Evolutionary conservation across 805 yeast genomes (phyloP), one percentile per base, ranked within the genome.

Genomic region (Cyberlindnera sargentensis): DNA sequence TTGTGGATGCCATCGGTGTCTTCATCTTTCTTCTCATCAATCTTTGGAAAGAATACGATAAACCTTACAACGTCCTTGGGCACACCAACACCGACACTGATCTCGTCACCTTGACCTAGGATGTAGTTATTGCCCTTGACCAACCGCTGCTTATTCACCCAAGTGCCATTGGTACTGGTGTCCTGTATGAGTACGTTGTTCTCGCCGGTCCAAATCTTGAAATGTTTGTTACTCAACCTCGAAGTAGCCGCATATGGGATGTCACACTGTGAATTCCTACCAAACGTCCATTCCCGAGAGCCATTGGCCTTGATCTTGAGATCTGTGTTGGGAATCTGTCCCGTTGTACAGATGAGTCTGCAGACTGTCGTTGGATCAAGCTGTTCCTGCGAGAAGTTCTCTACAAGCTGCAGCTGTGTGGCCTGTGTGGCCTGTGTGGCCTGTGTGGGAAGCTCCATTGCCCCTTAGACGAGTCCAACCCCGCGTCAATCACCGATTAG

Each of bases 111-210:
- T 58, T 88, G 96, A 36, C 82, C 80, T 33, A 93, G 63, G 44
- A 91, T 77, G 60, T 86, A 87, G 55, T 87, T 86, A 39, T 83
- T 78, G 23, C 84, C 84, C 57, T 82, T 84, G 25, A 81, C 86
- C 20, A 91, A 63, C 41, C 87, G 71, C 33, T 72, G 72, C 30
- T 82, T 81, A 66, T 91, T 93, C 39, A 91, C 65, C 70, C 78
- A 84, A 0, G 99, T 93, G 6, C 99, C 99, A 65, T 93, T 93
- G 2, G 98, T 91, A 1, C 95, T 84, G 3, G 72, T 63, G 62
- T 90, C 97, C 59, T 61, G 65, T 11, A 71, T 52, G 41, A 71
- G 43, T 4, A 76, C 68, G 43, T 71, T 73, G 39, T 72, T 72
- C 36, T 72, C 67, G 37, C 80, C 81, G 51, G 82, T 70, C 83